phyloP scores from a whole-genome alignment of 1,284 basidiomycete species.

The Apiotrichum domesticum region DNA sequence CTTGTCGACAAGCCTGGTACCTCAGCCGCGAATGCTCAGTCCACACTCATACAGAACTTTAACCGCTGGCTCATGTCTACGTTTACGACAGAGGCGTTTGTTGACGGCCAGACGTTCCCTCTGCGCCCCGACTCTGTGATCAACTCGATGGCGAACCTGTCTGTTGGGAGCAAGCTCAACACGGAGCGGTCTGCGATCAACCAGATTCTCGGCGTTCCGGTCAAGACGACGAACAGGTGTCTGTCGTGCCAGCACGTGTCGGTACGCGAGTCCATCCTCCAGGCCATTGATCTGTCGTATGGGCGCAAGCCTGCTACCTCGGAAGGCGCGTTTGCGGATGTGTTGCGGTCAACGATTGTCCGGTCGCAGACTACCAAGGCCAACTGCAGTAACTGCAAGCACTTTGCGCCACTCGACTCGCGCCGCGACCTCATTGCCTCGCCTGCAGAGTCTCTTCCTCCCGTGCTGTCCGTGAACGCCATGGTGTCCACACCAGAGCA shows the following conservation, averaged over 20 bases:
- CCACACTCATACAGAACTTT: constrained; percentile 86
- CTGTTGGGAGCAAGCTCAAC: constrained; percentile 4
- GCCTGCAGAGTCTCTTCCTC: constrained; percentile 58
- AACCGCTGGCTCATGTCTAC: constrained; percentile 76
- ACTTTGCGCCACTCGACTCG: constrained; percentile 65
- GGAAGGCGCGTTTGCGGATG: constrained; percentile 57
- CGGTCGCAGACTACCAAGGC: constrained; percentile 79
- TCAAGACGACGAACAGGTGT: constrained; percentile 69
- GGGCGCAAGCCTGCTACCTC: constrained; percentile 9
- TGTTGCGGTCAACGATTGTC: constrained; percentile 70
- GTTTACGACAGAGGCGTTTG: constrained; percentile 34
- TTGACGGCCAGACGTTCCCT: constrained; percentile 32
- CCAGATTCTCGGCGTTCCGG: constrained; percentile 71
- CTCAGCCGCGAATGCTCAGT: constrained; percentile 59
- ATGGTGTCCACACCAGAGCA: constrained; percentile 71
- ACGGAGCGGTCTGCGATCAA: constrained; percentile 59
- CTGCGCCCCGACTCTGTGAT: constrained; percentile 24
- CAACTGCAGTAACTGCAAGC: constrained; percentile 75
- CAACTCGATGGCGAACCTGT: constrained; percentile 10
- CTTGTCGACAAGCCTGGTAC: constrained; percentile 63
- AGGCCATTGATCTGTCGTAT: constrained; percentile 83
- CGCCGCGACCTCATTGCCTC: constrained; percentile 61
- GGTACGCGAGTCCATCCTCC: constrained; percentile 67
- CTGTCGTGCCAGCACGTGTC: constrained; percentile 63
- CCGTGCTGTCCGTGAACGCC: constrained; percentile 83